Evolutionary conservation across 768 basidiomycete species (phyloP).

Genomic region (Hirschioporus abietinus): DNA sequence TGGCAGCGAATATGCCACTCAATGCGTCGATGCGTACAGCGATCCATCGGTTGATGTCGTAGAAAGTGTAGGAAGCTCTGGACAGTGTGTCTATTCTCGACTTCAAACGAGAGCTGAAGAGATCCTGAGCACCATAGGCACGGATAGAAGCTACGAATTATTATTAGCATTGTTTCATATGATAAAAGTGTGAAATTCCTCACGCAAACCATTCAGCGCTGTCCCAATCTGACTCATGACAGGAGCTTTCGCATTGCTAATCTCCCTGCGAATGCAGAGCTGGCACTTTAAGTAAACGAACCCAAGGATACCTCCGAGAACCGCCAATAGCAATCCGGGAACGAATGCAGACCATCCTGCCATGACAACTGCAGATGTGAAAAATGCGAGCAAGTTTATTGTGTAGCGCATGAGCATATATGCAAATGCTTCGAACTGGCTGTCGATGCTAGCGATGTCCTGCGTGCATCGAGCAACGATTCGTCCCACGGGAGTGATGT

Average conservation of each 20-base stretch:
- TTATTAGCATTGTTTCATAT: neutral
- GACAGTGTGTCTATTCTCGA: conserved; percentile 50
- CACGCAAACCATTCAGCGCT: conserved; percentile 50
- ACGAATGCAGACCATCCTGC: conserved; percentile 33
- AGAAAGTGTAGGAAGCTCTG: conserved; percentile 40
- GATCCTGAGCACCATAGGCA: conserved; percentile 55
- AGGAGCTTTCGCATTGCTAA: conserved; percentile 45
- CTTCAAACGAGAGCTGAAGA: conserved; percentile 40
- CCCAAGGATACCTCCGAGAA: conserved; percentile 38
- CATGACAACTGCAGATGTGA: conserved; percentile 31
- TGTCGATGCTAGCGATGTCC: conserved; percentile 42
- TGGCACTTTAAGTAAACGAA: conserved; percentile 52
- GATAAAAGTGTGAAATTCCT: neutral
- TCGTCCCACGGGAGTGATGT: conserved; percentile 45
- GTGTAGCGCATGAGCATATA: conserved; percentile 24
- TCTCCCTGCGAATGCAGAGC: conserved; percentile 50
- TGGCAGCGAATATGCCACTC: conserved; percentile 48
- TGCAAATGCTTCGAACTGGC: too few species aligned
- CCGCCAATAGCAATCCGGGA: conserved; percentile 29
- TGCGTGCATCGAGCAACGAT: conserved; percentile 64
- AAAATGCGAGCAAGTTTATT: conserved; percentile 30
- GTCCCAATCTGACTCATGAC: conserved; percentile 51
- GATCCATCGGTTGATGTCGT: conserved; percentile 43
- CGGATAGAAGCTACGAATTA: conserved; percentile 42
- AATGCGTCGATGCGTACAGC: conserved; percentile 51